Conservation (phyloP, 2,329 filamentous ascomycete genomes). For the Colletotrichum cordylinicola region DNA sequence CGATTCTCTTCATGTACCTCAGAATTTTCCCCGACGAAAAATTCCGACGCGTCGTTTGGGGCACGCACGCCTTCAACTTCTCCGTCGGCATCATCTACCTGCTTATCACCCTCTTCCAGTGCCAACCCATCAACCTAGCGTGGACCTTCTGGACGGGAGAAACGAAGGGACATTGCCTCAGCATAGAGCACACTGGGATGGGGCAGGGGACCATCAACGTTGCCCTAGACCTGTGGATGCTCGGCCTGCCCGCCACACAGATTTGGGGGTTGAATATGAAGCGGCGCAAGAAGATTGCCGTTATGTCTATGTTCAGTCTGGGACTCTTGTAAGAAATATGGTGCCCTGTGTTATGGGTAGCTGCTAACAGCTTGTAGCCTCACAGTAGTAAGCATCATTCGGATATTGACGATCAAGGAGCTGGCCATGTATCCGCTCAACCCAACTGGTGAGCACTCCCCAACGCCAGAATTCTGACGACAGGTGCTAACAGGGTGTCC, state of each 20-base stretch:
- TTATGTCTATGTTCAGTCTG: background rate
- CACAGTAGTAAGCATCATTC: background rate
- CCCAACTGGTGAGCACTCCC: slow-evolving; percentile 7
- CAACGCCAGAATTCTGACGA: slow-evolving; percentile 4
- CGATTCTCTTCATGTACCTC: slow-evolving; percentile 40
- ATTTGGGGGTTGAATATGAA: background rate
- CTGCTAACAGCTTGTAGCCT: background rate
- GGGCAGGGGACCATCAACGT: background rate
- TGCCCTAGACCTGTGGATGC: background rate
- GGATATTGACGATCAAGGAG: background rate
- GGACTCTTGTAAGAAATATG: background rate
- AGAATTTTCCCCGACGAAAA: slow-evolving; percentile 37
- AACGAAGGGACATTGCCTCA: background rate
- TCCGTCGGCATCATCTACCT: slow-evolving; percentile 27
- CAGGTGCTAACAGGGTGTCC: accelerated
- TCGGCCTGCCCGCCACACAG: background rate
- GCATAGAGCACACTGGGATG: background rate
- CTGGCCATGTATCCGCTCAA: background rate
- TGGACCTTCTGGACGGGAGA: background rate
- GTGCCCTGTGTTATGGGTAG: accelerated
- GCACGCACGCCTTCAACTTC: slow-evolving; percentile 10
- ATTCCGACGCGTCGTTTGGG: slow-evolving; percentile 29
- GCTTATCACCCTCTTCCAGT: slow-evolving; percentile 35
- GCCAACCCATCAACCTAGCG: background rate
- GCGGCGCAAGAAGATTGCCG: background rate